Evolutionary conservation across 2,329 filamentous ascomycete genomes (phyloP).

Genomic region (Arthrobotrys conoides): DNA sequence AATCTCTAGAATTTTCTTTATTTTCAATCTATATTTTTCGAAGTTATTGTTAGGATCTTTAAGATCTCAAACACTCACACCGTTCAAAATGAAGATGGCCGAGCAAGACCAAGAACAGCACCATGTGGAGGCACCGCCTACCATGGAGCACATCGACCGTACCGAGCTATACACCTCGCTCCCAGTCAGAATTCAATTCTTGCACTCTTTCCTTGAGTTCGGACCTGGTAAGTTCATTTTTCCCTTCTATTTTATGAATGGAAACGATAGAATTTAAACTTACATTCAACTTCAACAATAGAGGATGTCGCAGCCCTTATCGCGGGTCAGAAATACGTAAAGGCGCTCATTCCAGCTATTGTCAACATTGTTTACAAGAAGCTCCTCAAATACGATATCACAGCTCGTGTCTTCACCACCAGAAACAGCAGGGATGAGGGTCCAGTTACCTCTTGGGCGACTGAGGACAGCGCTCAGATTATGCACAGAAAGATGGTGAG

Average conservation of each 20-base stretch:
- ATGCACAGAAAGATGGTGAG: slow-evolving; percentile 58
- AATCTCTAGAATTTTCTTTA: slow-evolving; percentile 21
- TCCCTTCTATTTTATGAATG: background rate
- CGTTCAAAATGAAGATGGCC: slow-evolving; percentile 39
- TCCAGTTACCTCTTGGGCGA: slow-evolving; percentile 68
- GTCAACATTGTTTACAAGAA: slow-evolving; percentile 90
- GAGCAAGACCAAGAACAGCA: slow-evolving; percentile 32
- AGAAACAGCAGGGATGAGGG: slow-evolving; percentile 76
- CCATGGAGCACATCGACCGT: slow-evolving; percentile 76
- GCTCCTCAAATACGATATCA: slow-evolving; percentile 84
- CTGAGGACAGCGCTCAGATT: slow-evolving; percentile 56
- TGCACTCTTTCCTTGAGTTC: slow-evolving; percentile 83
- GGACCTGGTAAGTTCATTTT: slow-evolving; percentile 73
- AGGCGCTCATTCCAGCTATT: slow-evolving; percentile 83
- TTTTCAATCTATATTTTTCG: slow-evolving; percentile 13
- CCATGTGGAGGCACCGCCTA: slow-evolving; percentile 52
- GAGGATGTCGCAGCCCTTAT: slow-evolving; percentile 80
- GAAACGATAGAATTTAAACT: slow-evolving; percentile 32
- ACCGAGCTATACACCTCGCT: slow-evolving; percentile 80
- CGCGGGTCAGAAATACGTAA: slow-evolving; percentile 81
- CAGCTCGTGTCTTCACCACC: slow-evolving; percentile 80
- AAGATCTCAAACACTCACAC: slow-evolving; percentile 6
- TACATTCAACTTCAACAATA: slow-evolving; percentile 65
- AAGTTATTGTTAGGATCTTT: slow-evolving; percentile 17
- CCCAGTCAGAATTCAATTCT: slow-evolving; percentile 78